These are phyloP conservation scores for Magnusiomyces suaveolens DNA, from an alignment of 1,139 yeast species.

Conservation along the genomic window DNA sequence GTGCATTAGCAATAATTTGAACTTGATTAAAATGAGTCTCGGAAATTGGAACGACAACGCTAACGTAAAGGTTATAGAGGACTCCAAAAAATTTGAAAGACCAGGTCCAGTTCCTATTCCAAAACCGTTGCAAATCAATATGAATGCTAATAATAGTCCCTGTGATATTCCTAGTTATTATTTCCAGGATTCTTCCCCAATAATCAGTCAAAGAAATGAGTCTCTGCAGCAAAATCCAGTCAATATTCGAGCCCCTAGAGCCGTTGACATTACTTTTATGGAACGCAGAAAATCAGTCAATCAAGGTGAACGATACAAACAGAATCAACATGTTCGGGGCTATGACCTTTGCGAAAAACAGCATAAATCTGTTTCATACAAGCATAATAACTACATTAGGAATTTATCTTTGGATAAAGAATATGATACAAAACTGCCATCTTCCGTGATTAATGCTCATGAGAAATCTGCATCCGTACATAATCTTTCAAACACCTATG, in stretches of 20 bases:
- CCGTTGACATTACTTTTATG: constrained; percentile 4
- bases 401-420: neutral
- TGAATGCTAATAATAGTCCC: neutral
- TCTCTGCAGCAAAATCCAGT: neutral
- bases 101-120: neutral
- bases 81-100: neutral
- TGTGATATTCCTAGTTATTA: constrained; percentile 5
- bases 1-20: constrained; percentile 2
- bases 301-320: neutral
- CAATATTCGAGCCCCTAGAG: constrained; percentile 1
- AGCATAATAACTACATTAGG: neutral
- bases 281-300: neutral
- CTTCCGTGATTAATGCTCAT: neutral
- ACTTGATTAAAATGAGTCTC: constrained; percentile 3
- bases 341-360: neutral
- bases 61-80: neutral
- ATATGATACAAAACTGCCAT: neutral
- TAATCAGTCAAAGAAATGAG: neutral
- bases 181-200: neutral
- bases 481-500: neutral
- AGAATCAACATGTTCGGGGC: neutral
- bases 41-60: constrained; percentile 1
- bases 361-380: neutral
- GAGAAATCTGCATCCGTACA: constrained; percentile 2
- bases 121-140: neutral